Conservation (phyloP, 75 land plant species). For the Sequoia sempervirens region DNA sequence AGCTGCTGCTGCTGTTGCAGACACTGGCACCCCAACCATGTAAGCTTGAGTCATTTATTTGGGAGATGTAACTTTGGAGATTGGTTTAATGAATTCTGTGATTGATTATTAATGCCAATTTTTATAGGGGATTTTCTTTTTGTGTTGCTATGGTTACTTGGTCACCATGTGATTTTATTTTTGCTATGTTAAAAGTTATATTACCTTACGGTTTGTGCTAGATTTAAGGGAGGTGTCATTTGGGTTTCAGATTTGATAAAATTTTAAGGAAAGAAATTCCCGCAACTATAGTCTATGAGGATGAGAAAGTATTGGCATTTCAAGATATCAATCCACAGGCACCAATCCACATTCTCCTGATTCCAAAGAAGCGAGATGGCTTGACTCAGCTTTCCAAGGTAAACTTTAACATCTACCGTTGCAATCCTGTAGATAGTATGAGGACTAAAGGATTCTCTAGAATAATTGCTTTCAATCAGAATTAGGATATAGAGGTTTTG, state of each 20-base stretch:
- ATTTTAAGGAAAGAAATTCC: conserved; percentile 89
- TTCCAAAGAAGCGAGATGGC: conserved; percentile 89
- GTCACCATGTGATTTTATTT: neutral
- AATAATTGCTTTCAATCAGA: neutral
- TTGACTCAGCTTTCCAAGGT: conserved; percentile 90
- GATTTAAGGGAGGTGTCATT: neutral
- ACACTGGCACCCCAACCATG: conserved; percentile 83
- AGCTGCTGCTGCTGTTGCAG: conserved; percentile 57
- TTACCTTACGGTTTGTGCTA: neutral
- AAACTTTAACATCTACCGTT: neutral
- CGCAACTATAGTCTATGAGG: conserved; percentile 82
- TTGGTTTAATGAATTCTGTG: neutral
- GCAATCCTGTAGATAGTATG: neutral
- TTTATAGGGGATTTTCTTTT: neutral
- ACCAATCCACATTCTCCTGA: conserved; percentile 84
- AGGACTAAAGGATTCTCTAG: neutral
- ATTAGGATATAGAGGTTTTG: neutral
- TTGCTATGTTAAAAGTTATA: neutral
- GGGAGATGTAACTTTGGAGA: neutral
- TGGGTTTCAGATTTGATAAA: conserved; percentile 80
- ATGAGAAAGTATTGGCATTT: conserved; percentile 88
- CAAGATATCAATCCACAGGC: conserved; percentile 90
- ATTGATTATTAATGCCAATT: neutral
- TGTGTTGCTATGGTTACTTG: neutral
- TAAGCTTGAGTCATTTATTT: conserved; percentile 18